These are phyloP conservation scores for Diaporthe destruens DNA, from an alignment of 2,329 filamentous ascomycete species.

Conservation along the genomic window DNA sequence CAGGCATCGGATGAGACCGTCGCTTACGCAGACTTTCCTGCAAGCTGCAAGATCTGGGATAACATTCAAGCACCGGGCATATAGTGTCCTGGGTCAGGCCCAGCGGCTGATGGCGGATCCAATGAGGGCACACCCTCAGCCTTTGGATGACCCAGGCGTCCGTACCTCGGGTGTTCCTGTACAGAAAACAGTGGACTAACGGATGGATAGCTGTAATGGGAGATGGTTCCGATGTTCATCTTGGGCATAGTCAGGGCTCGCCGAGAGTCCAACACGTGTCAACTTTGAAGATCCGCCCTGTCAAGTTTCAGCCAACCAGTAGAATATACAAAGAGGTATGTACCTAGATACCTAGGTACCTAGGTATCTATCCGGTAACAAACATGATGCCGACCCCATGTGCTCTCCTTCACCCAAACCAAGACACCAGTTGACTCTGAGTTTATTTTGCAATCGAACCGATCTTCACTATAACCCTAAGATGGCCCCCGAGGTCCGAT, in stretches of 20 bases:
- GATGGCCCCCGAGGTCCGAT: neutral
- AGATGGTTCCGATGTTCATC: neutral
- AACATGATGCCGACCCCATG: neutral
- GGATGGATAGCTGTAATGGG: neutral
- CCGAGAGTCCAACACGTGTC: neutral
- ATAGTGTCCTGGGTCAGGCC: neutral
- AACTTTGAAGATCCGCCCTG: constrained; percentile 11
- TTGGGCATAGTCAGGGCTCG: neutral
- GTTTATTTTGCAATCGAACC: neutral
- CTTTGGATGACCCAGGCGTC: constrained; percentile 18
- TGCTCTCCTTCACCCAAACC: neutral
- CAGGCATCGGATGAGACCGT: neutral
- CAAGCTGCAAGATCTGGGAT: neutral
- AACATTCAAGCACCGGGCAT: constrained; percentile 5
- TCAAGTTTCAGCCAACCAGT: constrained; percentile 9
- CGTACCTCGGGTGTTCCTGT: constrained; percentile 5
- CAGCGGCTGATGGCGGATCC: neutral
- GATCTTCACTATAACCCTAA: too few relatives aligned
- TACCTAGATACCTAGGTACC: too few relatives aligned
- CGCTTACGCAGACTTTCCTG: neutral
- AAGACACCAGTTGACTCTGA: neutral
- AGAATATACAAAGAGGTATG: neutral
- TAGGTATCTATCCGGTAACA: too few relatives aligned
- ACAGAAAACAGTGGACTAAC: neutral
- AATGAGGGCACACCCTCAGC: neutral